Evolutionary conservation across 768 basidiomycete species (phyloP), one percentile per base, ranked within the genome.

Genomic region (Hypholoma fasciculare): DNA sequence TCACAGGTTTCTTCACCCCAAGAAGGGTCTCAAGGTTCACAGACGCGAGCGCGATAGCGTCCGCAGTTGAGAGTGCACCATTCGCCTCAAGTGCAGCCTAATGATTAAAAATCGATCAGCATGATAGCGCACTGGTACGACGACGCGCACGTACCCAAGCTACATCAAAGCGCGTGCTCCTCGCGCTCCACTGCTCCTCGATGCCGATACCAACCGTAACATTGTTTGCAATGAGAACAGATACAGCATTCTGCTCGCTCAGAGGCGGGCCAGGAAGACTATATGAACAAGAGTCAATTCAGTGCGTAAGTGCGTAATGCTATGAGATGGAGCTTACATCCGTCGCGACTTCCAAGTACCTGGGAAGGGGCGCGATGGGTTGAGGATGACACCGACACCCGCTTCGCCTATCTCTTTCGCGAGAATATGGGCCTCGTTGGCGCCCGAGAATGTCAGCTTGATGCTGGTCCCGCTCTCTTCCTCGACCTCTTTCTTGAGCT

Each of bases 131-230:
- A 34, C 9, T 7, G 30, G 9, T 34, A 34, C 30, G 30, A 9
- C 7, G 30, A 9, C 30, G 30, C 9, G 40, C 19, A 71, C 82
- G 64, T 63, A 87, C 88, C 92, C 93, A 94, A 54, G 81, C 89
- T 50, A 83, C 73, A 62, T 94, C 90, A 60, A 91, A 88, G 7
- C 90, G 80, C 16, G 86, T 79, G 59, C 87, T 90, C 40, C 88
- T 82, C 7, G 87, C 85, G 46, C 78, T 78, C 73, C 74, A 77
- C 46, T 73, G 71, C 49, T 88, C 87, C 36, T 77, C 70, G 26
- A 84, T 75, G 9, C 87, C 89, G 51, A 91, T 66, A 7, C 82
- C 89, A 23, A 90, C 83, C 9, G 84, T 88, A 26, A 95, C 86
- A 56, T 86, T 87, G 46, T 89, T 78, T 1, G 76, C 75, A 17